phyloP scores from a whole-genome alignment of 1,139 yeast genomes.

The Geotrichum cucujoidarum region DNA sequence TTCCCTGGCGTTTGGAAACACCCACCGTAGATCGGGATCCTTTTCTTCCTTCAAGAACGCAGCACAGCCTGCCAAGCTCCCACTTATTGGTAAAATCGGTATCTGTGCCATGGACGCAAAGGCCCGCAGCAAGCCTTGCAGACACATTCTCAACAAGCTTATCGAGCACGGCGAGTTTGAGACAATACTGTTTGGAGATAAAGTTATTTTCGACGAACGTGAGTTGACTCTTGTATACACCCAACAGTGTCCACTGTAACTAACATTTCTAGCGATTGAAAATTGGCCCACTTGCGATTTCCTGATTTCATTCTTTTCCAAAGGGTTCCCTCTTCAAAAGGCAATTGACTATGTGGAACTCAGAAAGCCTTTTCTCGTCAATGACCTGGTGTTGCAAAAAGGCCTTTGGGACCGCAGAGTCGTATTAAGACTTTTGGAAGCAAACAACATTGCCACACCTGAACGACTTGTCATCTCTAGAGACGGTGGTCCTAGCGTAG shows the following conservation, averaged over 20 bases:
- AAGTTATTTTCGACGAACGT: slow-evolving; percentile 84
- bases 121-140: slow-evolving; percentile 91
- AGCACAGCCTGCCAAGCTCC: slow-evolving; percentile 34
- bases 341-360: slow-evolving; percentile 87
- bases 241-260: background rate
- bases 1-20: background rate
- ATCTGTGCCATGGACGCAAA: slow-evolving; percentile 99
- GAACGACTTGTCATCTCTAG: slow-evolving; percentile 79
- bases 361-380: slow-evolving; percentile 82
- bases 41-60: slow-evolving; percentile 6
- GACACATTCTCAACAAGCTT: slow-evolving; percentile 80
- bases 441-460: slow-evolving; percentile 84
- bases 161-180: slow-evolving; percentile 95
- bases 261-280: slow-evolving; percentile 55
- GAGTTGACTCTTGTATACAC: slow-evolving; percentile 1
- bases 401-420: slow-evolving; percentile 93
- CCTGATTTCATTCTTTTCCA: slow-evolving; percentile 82
- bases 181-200: slow-evolving; percentile 94
- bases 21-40: slow-evolving; percentile 11
- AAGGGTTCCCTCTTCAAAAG: slow-evolving; percentile 91
- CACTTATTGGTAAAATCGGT: slow-evolving; percentile 88
- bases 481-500: slow-evolving; percentile 95
- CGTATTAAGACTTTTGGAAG: slow-evolving; percentile 71
- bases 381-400: slow-evolving; percentile 85
- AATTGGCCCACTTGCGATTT: slow-evolving; percentile 99